Percentiles rank a stretch among this genome's conserved stretches.
Conservation (phyloP, 2,329 filamentous ascomycete species). For the Plenodomus lindquistii region DNA sequence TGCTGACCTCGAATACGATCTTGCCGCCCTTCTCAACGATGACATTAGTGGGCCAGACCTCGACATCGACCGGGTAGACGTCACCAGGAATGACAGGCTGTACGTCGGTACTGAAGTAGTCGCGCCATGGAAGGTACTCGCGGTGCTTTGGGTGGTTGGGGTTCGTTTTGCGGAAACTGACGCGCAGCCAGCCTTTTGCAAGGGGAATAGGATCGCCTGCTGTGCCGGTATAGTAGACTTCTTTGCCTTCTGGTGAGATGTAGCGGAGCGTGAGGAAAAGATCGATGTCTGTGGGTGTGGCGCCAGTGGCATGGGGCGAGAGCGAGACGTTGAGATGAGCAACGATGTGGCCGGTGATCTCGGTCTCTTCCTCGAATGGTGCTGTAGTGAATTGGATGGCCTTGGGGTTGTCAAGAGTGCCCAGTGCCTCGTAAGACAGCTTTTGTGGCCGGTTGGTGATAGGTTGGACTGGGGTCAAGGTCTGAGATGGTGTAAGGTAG, state of each 20-base stretch:
- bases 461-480: constrained; percentile 46
- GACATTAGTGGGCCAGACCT: constrained; percentile 68
- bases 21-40: constrained; percentile 57
- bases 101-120: constrained; percentile 61
- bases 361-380: constrained; percentile 65
- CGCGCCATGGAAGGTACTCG: constrained; percentile 59
- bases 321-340: constrained; percentile 67
- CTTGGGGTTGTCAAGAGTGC: constrained; percentile 59
- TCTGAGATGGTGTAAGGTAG: constrained; percentile 57
- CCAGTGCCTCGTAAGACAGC: constrained; percentile 63
- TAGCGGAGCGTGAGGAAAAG: constrained; percentile 66
- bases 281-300: constrained; percentile 61
- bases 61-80: constrained; percentile 64
- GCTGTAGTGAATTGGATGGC: constrained; percentile 61
- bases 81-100: constrained; percentile 57
- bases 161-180: constrained; percentile 60
- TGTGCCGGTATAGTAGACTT: constrained; percentile 68
- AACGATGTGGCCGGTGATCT: constrained; percentile 70
- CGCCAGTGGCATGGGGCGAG: constrained; percentile 44
- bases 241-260: constrained; percentile 57
- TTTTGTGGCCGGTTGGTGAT: constrained; percentile 39
- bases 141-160: constrained; percentile 56
- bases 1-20: constrained; percentile 59
- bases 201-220: constrained; percentile 66
- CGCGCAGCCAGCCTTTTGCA: constrained; percentile 67